These are phyloP conservation scores for Cinchona pubescens DNA, from an alignment of 257 asterid genomes.

Conservation along the genomic window DNA sequence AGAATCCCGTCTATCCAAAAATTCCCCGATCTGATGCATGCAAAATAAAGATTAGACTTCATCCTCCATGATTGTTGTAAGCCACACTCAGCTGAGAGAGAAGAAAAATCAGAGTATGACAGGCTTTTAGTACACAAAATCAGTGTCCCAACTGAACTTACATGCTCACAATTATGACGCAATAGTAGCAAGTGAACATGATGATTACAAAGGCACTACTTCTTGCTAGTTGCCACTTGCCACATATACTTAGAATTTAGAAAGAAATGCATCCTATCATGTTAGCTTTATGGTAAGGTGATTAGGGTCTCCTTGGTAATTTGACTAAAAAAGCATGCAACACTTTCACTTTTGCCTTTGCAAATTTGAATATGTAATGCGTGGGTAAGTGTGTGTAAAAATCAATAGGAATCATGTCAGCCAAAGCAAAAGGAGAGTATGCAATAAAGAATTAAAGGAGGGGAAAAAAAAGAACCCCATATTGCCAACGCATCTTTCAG, in stretches of 20 bases:
- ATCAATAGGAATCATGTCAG: constrained; percentile 35
- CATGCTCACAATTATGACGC: constrained; percentile 22
- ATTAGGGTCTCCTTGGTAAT: constrained; percentile 7
- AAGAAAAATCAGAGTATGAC: background rate
- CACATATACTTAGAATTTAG: background rate
- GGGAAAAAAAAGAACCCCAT: constrained; percentile 15
- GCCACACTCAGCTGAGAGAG: background rate
- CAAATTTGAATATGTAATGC: constrained; percentile 16
- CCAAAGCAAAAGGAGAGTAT: constrained; percentile 39
- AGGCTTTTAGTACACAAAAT: constrained; percentile 25
- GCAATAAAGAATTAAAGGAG: constrained; percentile 19
- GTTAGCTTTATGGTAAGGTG: background rate
- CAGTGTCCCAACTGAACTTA: constrained; percentile 21
- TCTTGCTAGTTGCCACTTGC: background rate
- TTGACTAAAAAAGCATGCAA: constrained; percentile 8
- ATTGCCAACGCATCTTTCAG: constrained; percentile 37
- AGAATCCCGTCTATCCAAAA: no score
- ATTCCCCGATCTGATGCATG: background rate
- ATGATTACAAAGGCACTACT: constrained; percentile 12
- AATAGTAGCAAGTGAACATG: background rate
- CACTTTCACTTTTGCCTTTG: constrained; percentile 13
- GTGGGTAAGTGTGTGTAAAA: constrained; percentile 9
- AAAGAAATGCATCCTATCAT: constrained; percentile 7
- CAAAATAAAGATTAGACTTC: background rate
- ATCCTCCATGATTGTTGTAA: constrained; percentile 16